Evolutionary conservation across 805 yeast species (phyloP).

Genomic region (Zygotorulaspora sp.): DNA sequence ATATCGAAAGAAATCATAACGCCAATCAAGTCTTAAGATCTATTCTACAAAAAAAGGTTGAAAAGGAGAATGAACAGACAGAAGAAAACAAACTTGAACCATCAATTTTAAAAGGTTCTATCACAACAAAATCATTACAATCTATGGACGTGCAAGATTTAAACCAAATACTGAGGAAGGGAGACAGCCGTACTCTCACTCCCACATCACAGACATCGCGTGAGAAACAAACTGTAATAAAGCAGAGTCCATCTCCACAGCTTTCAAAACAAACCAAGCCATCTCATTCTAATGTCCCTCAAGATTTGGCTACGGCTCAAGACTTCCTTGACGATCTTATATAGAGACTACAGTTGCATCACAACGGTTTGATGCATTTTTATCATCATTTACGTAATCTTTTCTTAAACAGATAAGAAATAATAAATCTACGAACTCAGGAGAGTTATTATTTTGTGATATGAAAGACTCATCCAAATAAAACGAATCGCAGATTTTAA

Average conservation of each 20-base stretch:
- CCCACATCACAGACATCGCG: background rate
- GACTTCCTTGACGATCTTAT: constrained; percentile 28
- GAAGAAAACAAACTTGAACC: constrained; percentile 1
- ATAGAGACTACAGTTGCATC: no score
- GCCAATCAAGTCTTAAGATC: constrained; percentile 15
- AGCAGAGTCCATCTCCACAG: background rate
- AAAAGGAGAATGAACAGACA: constrained; percentile 4
- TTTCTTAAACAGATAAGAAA: no score
- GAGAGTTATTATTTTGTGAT: no score
- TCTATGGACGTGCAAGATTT: constrained; percentile 21
- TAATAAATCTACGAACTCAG: no score
- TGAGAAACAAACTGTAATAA: background rate
- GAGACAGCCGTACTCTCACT: no score
- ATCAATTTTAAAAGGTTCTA: background rate
- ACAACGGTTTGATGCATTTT: background rate
- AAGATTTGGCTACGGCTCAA: constrained; percentile 23
- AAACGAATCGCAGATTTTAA: no score
- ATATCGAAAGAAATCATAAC: constrained; percentile 10
- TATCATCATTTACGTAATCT: background rate
- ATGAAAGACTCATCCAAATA: no score
- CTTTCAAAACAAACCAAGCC: background rate
- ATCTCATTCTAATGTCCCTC: constrained; percentile 17
- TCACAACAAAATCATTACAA: constrained; percentile 22
- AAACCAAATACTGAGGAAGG: constrained; percentile 17
- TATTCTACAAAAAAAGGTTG: constrained; percentile 12